Evolutionary conservation across 257 asterid genomes (phyloP), one percentile per base, ranked within the genome.

Genomic region (Osmanthus fragrans): DNA sequence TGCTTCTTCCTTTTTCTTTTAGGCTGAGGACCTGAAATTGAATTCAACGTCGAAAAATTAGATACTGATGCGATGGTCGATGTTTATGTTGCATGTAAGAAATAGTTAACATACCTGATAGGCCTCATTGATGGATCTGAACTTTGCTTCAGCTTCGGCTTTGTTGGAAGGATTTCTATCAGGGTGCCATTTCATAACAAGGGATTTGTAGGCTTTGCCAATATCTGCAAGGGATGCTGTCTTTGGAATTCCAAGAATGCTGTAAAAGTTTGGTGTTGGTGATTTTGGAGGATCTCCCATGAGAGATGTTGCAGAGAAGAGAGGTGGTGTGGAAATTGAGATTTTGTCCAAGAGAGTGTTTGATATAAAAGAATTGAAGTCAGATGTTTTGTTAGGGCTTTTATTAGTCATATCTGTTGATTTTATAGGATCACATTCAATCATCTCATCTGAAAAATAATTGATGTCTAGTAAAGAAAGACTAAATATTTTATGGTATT

Each of bases 141-240:
- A 82, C 69, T 80, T 86, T 84, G 84, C 94, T 77, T 89, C 82
- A 16, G 94, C 96, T 84, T 94, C 94, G 32, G 83, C 83, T 80
- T 75, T 89, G 83, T 90, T 91, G 77, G 91, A 80, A 51, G 87
- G 85, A 71, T 91, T 84, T 78, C 89, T 82, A 68, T 93, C 97
- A 4, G 98, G 98, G 32, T 95, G 95, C 94, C 99, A 92, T 91
- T 82, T 93, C 84, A 45, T 83, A 60, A 84, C 88, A 65, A 94
- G 92, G 47, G 86, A 84, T 74, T 88, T 89, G 87, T 94, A 91
- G 21, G 97, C 96, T 83, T 84, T 95, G 73, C 91, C 77, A 79
- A 93, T 87, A 4, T 93, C 99, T 13, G 88, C 33, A 58, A 91
- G 90, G 81, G 97, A 81, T 72, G 98, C 97, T 58, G 91, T 76